A percentile compares a stretch with the other conserved stretches of the same genome.
Evolutionary conservation across 352 stramenopile species (phyloP).

Genomic region (Aphanomyces invadans): DNA sequence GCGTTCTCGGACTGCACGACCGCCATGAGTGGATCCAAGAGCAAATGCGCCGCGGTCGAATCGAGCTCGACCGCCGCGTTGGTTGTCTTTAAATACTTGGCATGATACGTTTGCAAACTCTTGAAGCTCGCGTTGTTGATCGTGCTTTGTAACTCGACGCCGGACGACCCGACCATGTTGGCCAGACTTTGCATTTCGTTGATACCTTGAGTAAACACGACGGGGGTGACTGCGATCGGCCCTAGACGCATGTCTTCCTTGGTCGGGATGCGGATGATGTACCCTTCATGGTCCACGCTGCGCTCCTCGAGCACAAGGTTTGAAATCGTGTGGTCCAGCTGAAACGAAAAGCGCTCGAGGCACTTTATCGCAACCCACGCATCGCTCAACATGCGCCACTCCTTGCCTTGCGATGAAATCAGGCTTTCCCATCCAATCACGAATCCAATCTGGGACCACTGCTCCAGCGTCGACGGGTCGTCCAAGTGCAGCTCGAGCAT

Average conservation of each 20-base stretch:
- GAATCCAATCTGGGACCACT: slow-evolving; percentile 67
- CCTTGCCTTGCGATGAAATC: slow-evolving; percentile 91
- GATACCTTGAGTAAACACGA: slow-evolving; percentile 86
- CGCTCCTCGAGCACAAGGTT: slow-evolving; percentile 4
- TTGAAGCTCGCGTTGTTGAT: slow-evolving; percentile 76
- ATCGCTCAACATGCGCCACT: slow-evolving; percentile 92
- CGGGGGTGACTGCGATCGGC: slow-evolving; percentile 62
- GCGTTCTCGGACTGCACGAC: slow-evolving; percentile 36
- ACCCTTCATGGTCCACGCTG: slow-evolving; percentile 28
- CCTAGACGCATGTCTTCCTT: slow-evolving; percentile 37
- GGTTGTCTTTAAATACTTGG: slow-evolving; percentile 54
- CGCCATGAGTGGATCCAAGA: slow-evolving; percentile 22
- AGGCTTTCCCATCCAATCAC: slow-evolving; percentile 93
- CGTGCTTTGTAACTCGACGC: slow-evolving; percentile 73
- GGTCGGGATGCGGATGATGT: slow-evolving; percentile 42
- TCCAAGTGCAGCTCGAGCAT: slow-evolving; percentile 66
- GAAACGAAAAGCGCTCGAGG: slow-evolving; percentile 76
- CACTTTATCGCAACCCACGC: slow-evolving; percentile 85
- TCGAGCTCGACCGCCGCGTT: slow-evolving; percentile 28
- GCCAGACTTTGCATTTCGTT: slow-evolving; percentile 91
- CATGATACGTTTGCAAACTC: slow-evolving; percentile 51
- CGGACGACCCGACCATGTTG: slow-evolving; percentile 82
- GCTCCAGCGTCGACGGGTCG: slow-evolving; percentile 47
- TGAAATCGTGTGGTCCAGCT: slow-evolving; percentile 44
- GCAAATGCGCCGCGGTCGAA: slow-evolving; percentile 13